Evolutionary conservation across 2,329 filamentous ascomycete genomes (phyloP), one percentile per base, ranked within the genome.

Genomic region (Xylariaceae sp.): DNA sequence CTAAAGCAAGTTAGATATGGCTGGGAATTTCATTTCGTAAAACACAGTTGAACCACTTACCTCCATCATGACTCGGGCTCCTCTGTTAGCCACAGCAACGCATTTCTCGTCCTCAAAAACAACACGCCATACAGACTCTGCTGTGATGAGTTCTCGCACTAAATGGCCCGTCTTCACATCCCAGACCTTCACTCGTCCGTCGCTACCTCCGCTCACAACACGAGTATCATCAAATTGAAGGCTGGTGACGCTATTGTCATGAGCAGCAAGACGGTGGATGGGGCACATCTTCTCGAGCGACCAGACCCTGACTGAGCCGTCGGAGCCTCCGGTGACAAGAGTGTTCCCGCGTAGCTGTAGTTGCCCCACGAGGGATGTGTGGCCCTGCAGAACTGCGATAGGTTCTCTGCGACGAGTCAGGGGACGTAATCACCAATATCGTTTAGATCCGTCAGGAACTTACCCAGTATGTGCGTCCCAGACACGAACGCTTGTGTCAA

Each of bases 61-160:
- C 85, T 99, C 94, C 94, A 99, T 99, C 55, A 97, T 87, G 0
- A 95, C 97, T 55, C 91, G 84, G 48, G 85, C 86, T 45, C 83
- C 83, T 52, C 92, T 81, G 61, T 90, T 86, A 9, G 94, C 94
- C 77, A 99, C 88, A 31, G 96, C 92, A 30, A 99, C 92, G 51
- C 92, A 95, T 69, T 96, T 97, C 70, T 99, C 94, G 58, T 96
- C 92, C 66, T 99, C 94, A 67, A 99, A 99, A 0, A 95, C 94
- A 32, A 99, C 92, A 52, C 94, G 82, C 94, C 94, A 99, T 0
- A 99, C 94, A 14, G 92, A 91, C 65, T 99, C 92, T 0, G 92
- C 90, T 46, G 87, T 85, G 42, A 92, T 92, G 39, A 99, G 80
- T 70, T 99, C 94, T 52, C 94, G 84, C 18, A 99, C 89, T 27